These are phyloP conservation scores for Sporisorium exsertum DNA, from an alignment of 1,284 basidiomycete genomes.

Conservation along the genomic window DNA sequence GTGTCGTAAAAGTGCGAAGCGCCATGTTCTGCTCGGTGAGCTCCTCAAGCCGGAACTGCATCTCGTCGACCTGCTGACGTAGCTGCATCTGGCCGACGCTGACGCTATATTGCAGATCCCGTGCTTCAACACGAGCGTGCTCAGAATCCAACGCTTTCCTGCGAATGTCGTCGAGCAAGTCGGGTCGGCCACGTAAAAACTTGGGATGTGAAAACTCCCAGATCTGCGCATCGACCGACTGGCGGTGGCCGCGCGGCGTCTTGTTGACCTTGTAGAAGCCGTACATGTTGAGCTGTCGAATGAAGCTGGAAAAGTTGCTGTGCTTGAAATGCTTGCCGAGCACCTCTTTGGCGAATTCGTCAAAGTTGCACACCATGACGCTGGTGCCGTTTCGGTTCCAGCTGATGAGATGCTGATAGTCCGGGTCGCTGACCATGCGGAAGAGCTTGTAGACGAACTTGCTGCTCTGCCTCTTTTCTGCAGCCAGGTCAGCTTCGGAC, in stretches of 20 bases:
- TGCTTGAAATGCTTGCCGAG: constrained; percentile 70
- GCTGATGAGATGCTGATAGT: constrained; percentile 61
- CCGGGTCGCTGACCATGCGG: constrained; percentile 61
- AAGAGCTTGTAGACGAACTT: constrained; percentile 64
- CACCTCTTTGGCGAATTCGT: constrained; percentile 67
- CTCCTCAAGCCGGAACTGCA: constrained; percentile 60
- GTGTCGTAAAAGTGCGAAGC: constrained; percentile 46
- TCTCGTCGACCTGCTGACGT: constrained; percentile 60
- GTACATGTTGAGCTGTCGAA: constrained; percentile 86
- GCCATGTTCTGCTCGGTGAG: constrained; percentile 55
- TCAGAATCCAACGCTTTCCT: constrained; percentile 75
- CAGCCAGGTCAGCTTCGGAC: constrained; percentile 47
- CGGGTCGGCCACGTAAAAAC: constrained; percentile 82
- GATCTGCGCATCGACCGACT: constrained; percentile 81
- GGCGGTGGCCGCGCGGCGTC: constrained; percentile 82
- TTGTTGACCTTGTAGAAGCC: constrained; percentile 71
- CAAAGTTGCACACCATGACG: constrained; percentile 65
- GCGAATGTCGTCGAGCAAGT: constrained; percentile 85
- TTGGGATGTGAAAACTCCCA: constrained; percentile 91
- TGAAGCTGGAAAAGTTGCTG: constrained; percentile 84
- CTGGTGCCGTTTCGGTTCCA: constrained; percentile 60
- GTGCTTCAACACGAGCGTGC: constrained; percentile 57
- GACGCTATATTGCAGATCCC: constrained; percentile 61
- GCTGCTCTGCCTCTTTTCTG: constrained; percentile 53
- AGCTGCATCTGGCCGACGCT: constrained; percentile 60